These are phyloP conservation scores for Aplosporella prunicola DNA, from an alignment of 2,329 filamentous ascomycete species.

Conservation along the genomic window DNA sequence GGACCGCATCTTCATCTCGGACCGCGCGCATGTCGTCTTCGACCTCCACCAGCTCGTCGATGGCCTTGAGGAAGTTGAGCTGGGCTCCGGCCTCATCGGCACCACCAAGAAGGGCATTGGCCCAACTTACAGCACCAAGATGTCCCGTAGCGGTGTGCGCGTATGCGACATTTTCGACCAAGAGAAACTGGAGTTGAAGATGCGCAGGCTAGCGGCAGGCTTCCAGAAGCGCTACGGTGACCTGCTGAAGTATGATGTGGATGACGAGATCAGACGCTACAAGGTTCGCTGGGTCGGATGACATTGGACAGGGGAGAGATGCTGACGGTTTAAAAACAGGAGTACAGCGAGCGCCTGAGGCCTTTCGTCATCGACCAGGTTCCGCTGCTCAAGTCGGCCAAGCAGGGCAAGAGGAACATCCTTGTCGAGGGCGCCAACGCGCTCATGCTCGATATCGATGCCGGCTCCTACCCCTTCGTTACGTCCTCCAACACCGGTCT, in stretches of 20 bases:
- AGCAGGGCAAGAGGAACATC: conserved; percentile 50
- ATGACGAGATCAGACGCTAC: conserved; percentile 58
- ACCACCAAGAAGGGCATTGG: conserved; percentile 45
- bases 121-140: conserved; percentile 55
- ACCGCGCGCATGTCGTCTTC: conserved; percentile 55
- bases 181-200: conserved; percentile 55
- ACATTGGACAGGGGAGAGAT: background rate
- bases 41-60: conserved; percentile 59
- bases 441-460: conserved; percentile 56
- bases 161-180: conserved; percentile 60
- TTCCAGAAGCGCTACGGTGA: conserved; percentile 62
- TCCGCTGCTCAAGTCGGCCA: conserved; percentile 52
- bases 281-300: conserved; percentile 35
- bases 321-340: conserved; percentile 23
- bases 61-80: conserved; percentile 53
- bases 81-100: conserved; percentile 39
- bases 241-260: conserved; percentile 56
- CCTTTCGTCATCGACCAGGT: conserved; percentile 59
- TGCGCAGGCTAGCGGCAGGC: conserved; percentile 51
- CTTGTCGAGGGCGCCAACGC: conserved; percentile 61
- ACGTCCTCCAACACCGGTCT: conserved; percentile 43
- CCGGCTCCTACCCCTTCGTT: conserved; percentile 50
- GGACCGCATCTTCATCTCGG: conserved; percentile 53
- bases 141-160: conserved; percentile 55
- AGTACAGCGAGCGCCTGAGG: conserved; percentile 48